These are phyloP conservation scores for Fragaria iinumae DNA, from an alignment of 306 rosid genomes.

Conservation along the genomic window DNA sequence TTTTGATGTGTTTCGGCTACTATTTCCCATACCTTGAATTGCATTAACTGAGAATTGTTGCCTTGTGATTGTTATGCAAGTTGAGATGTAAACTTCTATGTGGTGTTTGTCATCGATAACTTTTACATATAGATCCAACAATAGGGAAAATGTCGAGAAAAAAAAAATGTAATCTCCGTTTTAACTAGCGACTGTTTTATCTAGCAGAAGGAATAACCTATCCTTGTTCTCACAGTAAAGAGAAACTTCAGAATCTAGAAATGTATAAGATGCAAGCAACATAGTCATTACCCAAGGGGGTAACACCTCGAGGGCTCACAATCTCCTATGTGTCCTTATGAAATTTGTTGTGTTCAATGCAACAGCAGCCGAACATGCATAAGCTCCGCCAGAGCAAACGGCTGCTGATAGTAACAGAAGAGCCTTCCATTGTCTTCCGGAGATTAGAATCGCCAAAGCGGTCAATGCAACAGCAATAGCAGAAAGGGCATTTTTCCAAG, in stretches of 20 bases:
- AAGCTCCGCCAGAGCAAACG: slow-evolving; percentile 57
- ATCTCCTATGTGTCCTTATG: slow-evolving; percentile 82
- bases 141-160: background rate
- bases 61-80: background rate
- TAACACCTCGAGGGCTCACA: slow-evolving; percentile 32
- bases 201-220: background rate
- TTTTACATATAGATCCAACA: background rate
- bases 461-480: slow-evolving; percentile 43
- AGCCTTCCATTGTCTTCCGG: slow-evolving; percentile 81
- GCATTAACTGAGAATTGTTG: background rate
- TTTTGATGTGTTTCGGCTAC: background rate
- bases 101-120: background rate
- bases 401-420: slow-evolving; percentile 56
- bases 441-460: slow-evolving; percentile 60
- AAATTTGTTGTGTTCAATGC: slow-evolving; percentile 83
- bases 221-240: background rate
- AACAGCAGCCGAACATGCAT: slow-evolving; percentile 63
- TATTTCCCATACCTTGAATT: background rate
- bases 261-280: background rate
- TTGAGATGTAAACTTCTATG: background rate
- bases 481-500: slow-evolving; percentile 72
- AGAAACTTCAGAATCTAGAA: background rate
- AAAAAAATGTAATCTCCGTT: background rate
- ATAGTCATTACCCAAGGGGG: background rate
- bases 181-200: background rate